Base-by-base conservation (phyloP, 2,329 filamentous ascomycete genomes). In the Gnomoniopsis sp. region DNA sequence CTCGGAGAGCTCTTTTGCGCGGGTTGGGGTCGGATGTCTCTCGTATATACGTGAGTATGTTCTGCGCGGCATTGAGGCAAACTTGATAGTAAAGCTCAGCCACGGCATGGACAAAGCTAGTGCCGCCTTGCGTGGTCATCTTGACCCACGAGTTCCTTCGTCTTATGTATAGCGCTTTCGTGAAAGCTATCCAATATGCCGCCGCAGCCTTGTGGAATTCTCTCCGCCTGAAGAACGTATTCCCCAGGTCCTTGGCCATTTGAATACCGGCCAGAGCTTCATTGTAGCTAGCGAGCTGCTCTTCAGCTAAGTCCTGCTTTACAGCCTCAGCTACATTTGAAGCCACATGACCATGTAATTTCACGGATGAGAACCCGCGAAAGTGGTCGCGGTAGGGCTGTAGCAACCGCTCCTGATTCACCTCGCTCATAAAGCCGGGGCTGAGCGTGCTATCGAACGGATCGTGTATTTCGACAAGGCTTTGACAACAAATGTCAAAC, bases 21-120 rank as follows among this genome's bases (percentile, higher is more conserved):
- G 51, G 21, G 21, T 30, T 30, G 48, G 21, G 36, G 19, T 38
- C 33, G 19, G 44, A 41, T 19, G 44, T 58, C 22, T 54, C 34
- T 11, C 30, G 14, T 2, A 54, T 23, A 22, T 19, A 54, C 43
- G 49, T 36, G 8, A 56, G 47, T 33, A 56, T 54, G 3, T 54
- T 54, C 43, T 54, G 53, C 22, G 53, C 53, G 34, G 46, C 38
- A 23, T 56, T 56, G 3, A 56, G 53, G 8, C 46, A 56, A n/a
- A 56, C 33, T 19, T 56, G 53, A 21, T 49, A 49, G 15, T 56
- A 50, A 7, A 46, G 49, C 47, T 56, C 53, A 23, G 53, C 15
- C 6, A 56, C 19, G 7, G 47, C 53, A 2, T 50, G 34, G 22
- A 49, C 34, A 46, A 56, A 56, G 33, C 6, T 7, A 19, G 30